A percentile compares a stretch with the other conserved stretches of the same genome.
phyloP scores from a whole-genome alignment of 495 filamentous ascomycete species.

The Sabuloglossum arenarium region DNA sequence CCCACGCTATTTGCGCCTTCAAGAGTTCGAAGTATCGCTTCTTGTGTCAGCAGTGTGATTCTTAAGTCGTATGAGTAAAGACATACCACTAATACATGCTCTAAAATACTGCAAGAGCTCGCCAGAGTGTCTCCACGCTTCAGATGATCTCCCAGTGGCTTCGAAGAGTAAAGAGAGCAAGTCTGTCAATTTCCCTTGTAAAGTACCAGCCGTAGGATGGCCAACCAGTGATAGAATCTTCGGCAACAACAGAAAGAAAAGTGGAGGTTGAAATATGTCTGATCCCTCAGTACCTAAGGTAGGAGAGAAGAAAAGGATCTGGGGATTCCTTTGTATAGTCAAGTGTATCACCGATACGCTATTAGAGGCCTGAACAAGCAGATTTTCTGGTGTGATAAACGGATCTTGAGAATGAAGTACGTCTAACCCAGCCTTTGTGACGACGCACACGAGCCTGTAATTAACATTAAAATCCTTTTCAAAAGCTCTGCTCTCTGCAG shows the following conservation, averaged over 20 bases:
- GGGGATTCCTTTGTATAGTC: conserved; percentile 52
- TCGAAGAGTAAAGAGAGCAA: not conserved
- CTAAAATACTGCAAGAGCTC: conserved; percentile 1
- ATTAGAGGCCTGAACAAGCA: conserved; percentile 36
- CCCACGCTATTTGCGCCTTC: not conserved
- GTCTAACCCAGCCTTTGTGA: conserved; percentile 62
- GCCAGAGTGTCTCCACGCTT: not conserved
- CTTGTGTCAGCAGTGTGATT: not conserved
- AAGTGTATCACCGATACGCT: conserved; percentile 54
- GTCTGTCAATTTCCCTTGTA: conserved; percentile 3
- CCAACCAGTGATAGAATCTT: conserved; percentile 1
- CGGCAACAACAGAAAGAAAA: conserved; percentile 5
- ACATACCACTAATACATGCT: conserved; percentile 3
- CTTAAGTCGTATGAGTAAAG: not conserved
- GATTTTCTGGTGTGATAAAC: conserved; percentile 28
- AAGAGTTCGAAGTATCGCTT: not conserved
- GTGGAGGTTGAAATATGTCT: not conserved
- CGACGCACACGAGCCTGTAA: conserved; percentile 63
- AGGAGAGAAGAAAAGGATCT: conserved; percentile 34
- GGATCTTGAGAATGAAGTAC: conserved; percentile 36
- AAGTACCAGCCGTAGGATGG: not conserved
- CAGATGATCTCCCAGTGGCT: not conserved
- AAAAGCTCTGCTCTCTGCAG: conserved; percentile 19
- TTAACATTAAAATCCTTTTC: conserved; percentile 53
- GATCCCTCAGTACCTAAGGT: conserved; percentile 5